A percentile compares a stretch with the other conserved stretches of the same genome.
phyloP scores from a whole-genome alignment of 2,329 filamentous ascomycete genomes.

The Bipolaris oryzae region DNA sequence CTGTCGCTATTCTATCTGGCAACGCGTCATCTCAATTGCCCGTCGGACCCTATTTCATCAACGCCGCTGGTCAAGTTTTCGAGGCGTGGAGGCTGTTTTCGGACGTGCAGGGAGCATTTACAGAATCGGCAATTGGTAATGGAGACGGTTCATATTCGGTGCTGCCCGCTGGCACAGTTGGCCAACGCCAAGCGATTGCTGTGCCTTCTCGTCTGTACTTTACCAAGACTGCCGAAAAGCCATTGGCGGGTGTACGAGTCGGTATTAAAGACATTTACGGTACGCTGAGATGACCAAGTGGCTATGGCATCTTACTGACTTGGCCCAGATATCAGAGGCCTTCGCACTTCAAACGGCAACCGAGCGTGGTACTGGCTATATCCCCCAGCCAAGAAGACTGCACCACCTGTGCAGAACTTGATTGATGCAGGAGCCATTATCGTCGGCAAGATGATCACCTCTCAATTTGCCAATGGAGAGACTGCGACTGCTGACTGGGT shows the following conservation, averaged over 20 bases:
- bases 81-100: constrained; percentile 58
- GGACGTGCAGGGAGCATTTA: constrained; percentile 58
- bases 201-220: constrained; percentile 63
- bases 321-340: constrained; percentile 63
- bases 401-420: constrained; percentile 60
- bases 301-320: constrained; percentile 44
- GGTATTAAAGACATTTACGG: constrained; percentile 68
- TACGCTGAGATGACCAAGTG: background rate
- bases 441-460: constrained; percentile 55
- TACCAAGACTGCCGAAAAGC: constrained; percentile 56
- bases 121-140: constrained; percentile 48
- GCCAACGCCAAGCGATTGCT: constrained; percentile 49
- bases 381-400: constrained; percentile 53
- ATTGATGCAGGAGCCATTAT: constrained; percentile 64
- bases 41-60: constrained; percentile 59
- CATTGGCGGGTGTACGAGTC: constrained; percentile 66
- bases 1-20: constrained; percentile 23
- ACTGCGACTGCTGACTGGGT: constrained; percentile 59
- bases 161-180: constrained; percentile 44
- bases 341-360: constrained; percentile 63
- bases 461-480: constrained; percentile 55
- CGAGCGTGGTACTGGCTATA: constrained; percentile 64
- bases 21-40: constrained; percentile 40
- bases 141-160: constrained; percentile 51
- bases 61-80: constrained; percentile 53